A percentile compares a stretch with the other conserved stretches of the same genome.
Evolutionary conservation across 805 yeast genomes (phyloP).

Genomic region (Saccharomyces jurei): DNA sequence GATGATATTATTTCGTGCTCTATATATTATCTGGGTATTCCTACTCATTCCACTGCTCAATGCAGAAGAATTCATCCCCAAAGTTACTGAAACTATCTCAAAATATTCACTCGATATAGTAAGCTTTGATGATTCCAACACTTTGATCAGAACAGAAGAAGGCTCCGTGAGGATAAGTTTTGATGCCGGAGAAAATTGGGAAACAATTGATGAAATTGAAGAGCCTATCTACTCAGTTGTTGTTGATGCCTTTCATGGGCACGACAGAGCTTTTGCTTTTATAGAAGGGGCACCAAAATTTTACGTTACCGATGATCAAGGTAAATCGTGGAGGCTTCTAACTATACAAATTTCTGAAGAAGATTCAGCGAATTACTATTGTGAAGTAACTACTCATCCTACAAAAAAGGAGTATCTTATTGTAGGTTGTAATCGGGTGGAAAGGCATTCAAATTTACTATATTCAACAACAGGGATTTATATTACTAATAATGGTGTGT

Average conservation of each 20-base stretch:
- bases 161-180: slow-evolving; percentile 32
- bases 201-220: slow-evolving; percentile 5
- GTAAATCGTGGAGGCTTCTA: slow-evolving; percentile 19
- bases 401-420: slow-evolving; percentile 8
- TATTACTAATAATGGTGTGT: not conserved
- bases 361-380: not conserved
- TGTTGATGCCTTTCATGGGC: slow-evolving; percentile 11
- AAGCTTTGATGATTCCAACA: slow-evolving; percentile 46
- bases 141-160: slow-evolving; percentile 30
- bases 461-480: too few species aligned
- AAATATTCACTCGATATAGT: slow-evolving; percentile 2
- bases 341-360: slow-evolving; percentile 1
- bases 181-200: slow-evolving; percentile 48
- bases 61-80: slow-evolving; percentile 6
- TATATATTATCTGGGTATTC: not conserved
- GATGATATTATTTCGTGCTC: not conserved
- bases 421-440: too few species aligned
- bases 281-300: not conserved
- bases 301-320: slow-evolving; percentile 24
- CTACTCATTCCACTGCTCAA: not conserved
- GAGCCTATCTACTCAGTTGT: slow-evolving; percentile 1
- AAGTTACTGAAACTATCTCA: slow-evolving; percentile 7
- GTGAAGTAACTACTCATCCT: slow-evolving; percentile 15
- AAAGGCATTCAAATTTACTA: too few species aligned
- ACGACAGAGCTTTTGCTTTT: slow-evolving; percentile 18